Percentiles rank a stretch among this genome's conserved stretches.
phyloP scores from a whole-genome alignment of 1,139 yeast genomes.

The Citeromyces siamensis region DNA sequence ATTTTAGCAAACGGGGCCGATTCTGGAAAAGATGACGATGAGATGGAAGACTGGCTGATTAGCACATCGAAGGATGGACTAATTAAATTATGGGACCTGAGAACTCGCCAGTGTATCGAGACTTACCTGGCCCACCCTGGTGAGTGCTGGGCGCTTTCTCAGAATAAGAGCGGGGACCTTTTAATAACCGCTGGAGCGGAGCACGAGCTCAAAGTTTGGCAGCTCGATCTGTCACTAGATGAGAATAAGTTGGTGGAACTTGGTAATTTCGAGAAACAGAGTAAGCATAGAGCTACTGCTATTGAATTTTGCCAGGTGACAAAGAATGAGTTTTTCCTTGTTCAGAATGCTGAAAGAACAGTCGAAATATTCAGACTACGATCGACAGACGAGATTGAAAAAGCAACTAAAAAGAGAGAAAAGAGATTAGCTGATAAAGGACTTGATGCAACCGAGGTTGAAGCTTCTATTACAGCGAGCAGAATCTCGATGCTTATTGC shows the following conservation, averaged over 20 bases:
- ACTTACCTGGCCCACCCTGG: slow-evolving; percentile 91
- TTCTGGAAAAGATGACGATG: slow-evolving; percentile 24
- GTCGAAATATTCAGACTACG: slow-evolving; percentile 77
- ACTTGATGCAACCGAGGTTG: slow-evolving; percentile 48
- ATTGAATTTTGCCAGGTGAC: slow-evolving; percentile 37
- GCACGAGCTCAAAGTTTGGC: slow-evolving; percentile 80
- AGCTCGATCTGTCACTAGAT: slow-evolving; percentile 38
- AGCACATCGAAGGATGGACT: slow-evolving; percentile 85
- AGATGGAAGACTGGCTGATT: slow-evolving; percentile 56
- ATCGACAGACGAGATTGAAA: slow-evolving; percentile 63
- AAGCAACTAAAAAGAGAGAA: slow-evolving; percentile 68
- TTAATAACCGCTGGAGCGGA: slow-evolving; percentile 68
- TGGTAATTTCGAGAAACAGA: slow-evolving; percentile 67
- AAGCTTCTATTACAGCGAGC: slow-evolving; percentile 36
- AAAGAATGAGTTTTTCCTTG: slow-evolving; percentile 39
- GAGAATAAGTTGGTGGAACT: slow-evolving; percentile 43
- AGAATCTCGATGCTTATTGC: slow-evolving; percentile 48
- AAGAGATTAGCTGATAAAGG: slow-evolving; percentile 71
- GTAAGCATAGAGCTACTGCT: slow-evolving; percentile 62
- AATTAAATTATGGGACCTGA: slow-evolving; percentile 86
- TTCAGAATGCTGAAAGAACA: slow-evolving; percentile 72
- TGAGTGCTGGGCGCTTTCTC: slow-evolving; percentile 81
- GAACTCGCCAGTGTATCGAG: slow-evolving; percentile 82
- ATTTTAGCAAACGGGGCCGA: slow-evolving; percentile 26
- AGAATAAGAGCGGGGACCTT: slow-evolving; percentile 23